Evolutionary conservation across 495 filamentous ascomycete genomes (phyloP).

Genomic region (Trichoderma asperelloides): DNA sequence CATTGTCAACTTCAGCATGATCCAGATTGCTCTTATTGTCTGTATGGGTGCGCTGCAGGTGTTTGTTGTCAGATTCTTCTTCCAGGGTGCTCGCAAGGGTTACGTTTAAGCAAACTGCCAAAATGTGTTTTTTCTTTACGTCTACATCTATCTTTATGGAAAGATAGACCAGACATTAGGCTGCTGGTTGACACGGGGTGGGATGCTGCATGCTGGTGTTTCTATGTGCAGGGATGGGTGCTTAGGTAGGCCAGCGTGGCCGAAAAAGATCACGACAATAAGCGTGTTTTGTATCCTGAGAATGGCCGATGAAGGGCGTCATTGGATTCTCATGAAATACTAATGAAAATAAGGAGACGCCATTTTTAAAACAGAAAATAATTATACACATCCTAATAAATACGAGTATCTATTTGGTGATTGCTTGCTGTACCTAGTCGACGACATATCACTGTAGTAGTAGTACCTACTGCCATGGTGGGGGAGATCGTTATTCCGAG

Average conservation of each 20-base stretch:
- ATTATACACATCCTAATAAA: not conserved
- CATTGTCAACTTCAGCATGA: conserved; percentile 95
- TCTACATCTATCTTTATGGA: not conserved
- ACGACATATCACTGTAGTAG: too few species aligned
- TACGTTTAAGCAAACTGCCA: conserved; percentile 37
- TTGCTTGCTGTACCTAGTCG: not conserved
- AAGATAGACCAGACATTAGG: not conserved
- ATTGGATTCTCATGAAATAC: not conserved
- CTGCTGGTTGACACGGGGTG: not conserved
- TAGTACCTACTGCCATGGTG: too few species aligned
- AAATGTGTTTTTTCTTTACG: not conserved
- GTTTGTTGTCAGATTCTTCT: conserved; percentile 97
- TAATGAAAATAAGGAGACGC: not conserved
- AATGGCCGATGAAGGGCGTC: not conserved
- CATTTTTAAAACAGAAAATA: not conserved
- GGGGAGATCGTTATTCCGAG: not conserved
- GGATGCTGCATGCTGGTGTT: not conserved
- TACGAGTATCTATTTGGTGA: not conserved
- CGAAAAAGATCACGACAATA: not conserved
- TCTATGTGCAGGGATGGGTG: not conserved
- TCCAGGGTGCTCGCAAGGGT: conserved; percentile 63
- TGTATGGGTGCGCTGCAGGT: conserved; percentile 96
- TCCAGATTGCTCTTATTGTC: conserved; percentile 86
- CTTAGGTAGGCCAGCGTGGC: not conserved
- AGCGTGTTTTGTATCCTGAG: not conserved